Evolutionary conservation across 2,329 filamentous ascomycete species (phyloP).

Genomic region (Escovopsis sp.): DNA sequence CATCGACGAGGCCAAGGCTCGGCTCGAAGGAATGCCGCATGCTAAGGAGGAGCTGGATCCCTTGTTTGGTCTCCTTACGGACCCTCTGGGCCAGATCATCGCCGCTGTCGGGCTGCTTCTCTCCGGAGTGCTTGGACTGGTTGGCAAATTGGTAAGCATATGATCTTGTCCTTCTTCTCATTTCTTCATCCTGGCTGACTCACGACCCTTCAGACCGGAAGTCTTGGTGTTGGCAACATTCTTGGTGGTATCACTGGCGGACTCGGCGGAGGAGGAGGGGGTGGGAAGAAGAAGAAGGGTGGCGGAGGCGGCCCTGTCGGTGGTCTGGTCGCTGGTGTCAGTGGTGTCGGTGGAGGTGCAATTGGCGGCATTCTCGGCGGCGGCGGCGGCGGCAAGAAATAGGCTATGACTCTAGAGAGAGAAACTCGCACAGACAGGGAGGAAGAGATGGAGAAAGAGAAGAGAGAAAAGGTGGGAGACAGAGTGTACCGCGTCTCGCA

Average conservation of each 20-base stretch:
- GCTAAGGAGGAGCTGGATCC: conserved; percentile 92
- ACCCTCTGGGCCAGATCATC: conserved; percentile 85
- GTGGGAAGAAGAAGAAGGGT: conserved; percentile 18
- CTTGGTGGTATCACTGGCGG: conserved; percentile 34
- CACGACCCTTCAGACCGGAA: conserved; percentile 29
- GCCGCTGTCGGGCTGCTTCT: conserved; percentile 75
- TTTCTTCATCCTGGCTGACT: conserved; percentile 71
- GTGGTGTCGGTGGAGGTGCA: too few species aligned
- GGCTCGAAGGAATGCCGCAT: conserved; percentile 80
- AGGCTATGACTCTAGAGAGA: too few species aligned
- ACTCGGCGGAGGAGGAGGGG: conserved; percentile 19
- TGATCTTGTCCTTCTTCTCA: conserved; percentile 37
- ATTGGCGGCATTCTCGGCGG: too few species aligned
- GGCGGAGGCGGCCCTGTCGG: not conserved
- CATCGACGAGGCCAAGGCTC: conserved; percentile 78
- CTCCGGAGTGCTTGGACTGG: conserved; percentile 68
- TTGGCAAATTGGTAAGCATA: conserved; percentile 49
- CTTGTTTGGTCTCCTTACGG: conserved; percentile 65
- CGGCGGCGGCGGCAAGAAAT: too few species aligned
- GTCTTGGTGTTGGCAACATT: conserved; percentile 60
- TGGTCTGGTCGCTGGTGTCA: too few species aligned
- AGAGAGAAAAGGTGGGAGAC: too few species aligned
- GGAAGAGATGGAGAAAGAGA: too few species aligned
- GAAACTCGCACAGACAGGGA: too few species aligned
- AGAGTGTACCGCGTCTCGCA: too few species aligned